phyloP scores from a whole-genome alignment of 2,329 filamentous ascomycete genomes.

The Alternaria dauci region DNA sequence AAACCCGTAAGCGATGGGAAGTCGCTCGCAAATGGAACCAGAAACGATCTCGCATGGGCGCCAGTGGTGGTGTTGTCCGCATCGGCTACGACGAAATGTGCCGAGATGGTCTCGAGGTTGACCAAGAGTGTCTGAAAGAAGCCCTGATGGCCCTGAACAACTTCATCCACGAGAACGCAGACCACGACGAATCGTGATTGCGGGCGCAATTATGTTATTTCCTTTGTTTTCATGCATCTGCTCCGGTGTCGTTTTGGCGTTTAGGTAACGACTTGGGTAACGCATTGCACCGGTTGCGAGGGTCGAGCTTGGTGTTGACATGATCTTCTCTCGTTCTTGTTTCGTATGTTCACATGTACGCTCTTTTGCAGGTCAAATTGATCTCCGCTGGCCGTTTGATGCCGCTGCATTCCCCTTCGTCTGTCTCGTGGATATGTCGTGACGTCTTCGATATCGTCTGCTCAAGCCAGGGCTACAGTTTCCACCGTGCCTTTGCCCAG shows the following conservation, averaged over 20 bases:
- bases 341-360: slow-evolving; percentile 30
- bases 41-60: slow-evolving; percentile 40
- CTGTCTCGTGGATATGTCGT: neutral
- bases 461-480: slow-evolving; percentile 29
- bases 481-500: slow-evolving; percentile 37
- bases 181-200: slow-evolving; percentile 35
- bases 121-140: slow-evolving; percentile 43
- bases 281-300: slow-evolving; percentile 31
- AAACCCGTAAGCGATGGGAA: slow-evolving; percentile 44
- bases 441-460: neutral
- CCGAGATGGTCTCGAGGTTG: slow-evolving; percentile 45
- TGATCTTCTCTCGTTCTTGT: slow-evolving; percentile 19
- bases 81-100: slow-evolving; percentile 46
- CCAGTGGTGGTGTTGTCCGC: slow-evolving; percentile 35
- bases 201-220: slow-evolving; percentile 15
- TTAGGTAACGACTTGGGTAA: slow-evolving; percentile 29
- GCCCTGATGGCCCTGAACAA: slow-evolving; percentile 49
- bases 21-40: slow-evolving; percentile 42
- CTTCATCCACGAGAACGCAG: slow-evolving; percentile 49
- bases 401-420: neutral
- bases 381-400: slow-evolving; percentile 13
- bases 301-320: slow-evolving; percentile 14
- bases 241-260: slow-evolving; percentile 31
- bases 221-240: slow-evolving; percentile 6
- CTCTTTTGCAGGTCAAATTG: slow-evolving; percentile 25